Evolutionary conservation across 139 green algal species (phyloP).

Genomic region (Chlamydomonas sphaeroides): DNA sequence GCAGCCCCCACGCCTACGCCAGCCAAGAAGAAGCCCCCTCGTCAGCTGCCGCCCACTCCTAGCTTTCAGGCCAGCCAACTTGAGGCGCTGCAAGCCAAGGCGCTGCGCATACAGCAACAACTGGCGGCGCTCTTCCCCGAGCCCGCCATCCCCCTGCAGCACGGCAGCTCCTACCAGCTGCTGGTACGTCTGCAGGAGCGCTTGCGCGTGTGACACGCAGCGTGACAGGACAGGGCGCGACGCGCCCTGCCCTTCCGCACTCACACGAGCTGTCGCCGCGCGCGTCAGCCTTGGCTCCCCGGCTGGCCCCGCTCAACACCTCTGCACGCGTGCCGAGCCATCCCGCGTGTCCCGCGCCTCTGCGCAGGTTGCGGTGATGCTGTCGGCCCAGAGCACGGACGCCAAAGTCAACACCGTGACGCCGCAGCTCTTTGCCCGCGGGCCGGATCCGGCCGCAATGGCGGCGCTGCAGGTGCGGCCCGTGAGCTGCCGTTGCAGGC

Average conservation of each 20-base stretch:
- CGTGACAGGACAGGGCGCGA: neutral
- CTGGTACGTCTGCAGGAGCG: conserved; percentile 43
- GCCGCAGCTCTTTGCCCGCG: conserved; percentile 69
- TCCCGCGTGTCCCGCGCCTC: too few species aligned
- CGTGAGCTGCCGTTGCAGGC: too few species aligned
- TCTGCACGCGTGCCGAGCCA: too few species aligned
- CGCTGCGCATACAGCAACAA: conserved; percentile 61
- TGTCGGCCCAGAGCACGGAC: conserved; percentile 85
- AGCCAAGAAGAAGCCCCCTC: conserved; percentile 3
- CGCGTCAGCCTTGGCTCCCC: too few species aligned
- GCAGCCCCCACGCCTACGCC: neutral
- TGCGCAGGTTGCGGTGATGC: conserved; percentile 75
- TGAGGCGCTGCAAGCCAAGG: conserved; percentile 48
- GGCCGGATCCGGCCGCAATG: conserved; percentile 69
- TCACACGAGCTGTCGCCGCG: neutral
- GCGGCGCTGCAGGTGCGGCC: conserved; percentile 29
- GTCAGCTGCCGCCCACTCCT: neutral
- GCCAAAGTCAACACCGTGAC: conserved; percentile 80
- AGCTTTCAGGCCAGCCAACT: conserved; percentile 1
- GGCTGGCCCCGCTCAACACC: too few species aligned
- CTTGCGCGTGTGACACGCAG: neutral
- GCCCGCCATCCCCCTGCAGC: conserved; percentile 78
- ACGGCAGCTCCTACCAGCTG: conserved; percentile 80
- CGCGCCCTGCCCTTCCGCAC: too few species aligned
- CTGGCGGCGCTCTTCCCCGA: conserved; percentile 76